Conservation (phyloP, 2,329 filamentous ascomycete species). For the Pyricularia pennisetigena region DNA sequence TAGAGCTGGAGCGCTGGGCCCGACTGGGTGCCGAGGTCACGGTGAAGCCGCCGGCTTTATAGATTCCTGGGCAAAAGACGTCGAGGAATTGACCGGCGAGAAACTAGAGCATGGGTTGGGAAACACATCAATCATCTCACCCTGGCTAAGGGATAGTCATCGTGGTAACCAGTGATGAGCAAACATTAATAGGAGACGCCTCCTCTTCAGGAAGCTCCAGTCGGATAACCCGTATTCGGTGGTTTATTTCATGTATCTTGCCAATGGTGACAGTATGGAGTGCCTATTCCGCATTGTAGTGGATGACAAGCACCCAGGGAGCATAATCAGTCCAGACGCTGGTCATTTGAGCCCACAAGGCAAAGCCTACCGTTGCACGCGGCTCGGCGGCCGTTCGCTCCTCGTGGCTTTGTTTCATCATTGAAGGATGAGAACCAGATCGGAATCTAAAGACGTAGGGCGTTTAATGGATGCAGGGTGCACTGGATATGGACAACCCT, state of each 20-base stretch:
- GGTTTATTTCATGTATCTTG: not conserved
- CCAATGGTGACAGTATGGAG: not conserved
- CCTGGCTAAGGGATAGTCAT: not conserved
- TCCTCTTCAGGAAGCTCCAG: not conserved
- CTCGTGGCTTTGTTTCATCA: not conserved
- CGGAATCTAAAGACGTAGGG: not conserved
- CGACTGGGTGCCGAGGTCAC: conserved; percentile 61
- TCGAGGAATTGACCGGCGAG: not conserved
- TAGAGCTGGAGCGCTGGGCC: not conserved
- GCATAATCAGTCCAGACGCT: not conserved
- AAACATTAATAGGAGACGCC: not conserved
- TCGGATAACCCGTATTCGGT: not conserved
- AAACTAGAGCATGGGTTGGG: not conserved
- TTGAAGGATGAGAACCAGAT: not conserved
- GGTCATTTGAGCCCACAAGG: not conserved
- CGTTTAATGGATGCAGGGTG: not conserved
- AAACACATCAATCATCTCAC: not conserved
- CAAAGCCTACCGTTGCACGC: not conserved
- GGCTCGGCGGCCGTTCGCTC: not conserved
- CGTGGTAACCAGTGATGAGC: not conserved
- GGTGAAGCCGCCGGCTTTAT: conserved; percentile 76
- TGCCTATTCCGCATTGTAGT: not conserved
- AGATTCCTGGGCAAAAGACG: conserved; percentile 49
- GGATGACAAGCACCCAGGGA: not conserved
- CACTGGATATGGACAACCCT: not conserved